A percentile compares a stretch with the other conserved stretches of the same genome.
These are phyloP conservation scores for Coniella lustricola DNA, from an alignment of 2,329 filamentous ascomycete species.

Conservation along the genomic window DNA sequence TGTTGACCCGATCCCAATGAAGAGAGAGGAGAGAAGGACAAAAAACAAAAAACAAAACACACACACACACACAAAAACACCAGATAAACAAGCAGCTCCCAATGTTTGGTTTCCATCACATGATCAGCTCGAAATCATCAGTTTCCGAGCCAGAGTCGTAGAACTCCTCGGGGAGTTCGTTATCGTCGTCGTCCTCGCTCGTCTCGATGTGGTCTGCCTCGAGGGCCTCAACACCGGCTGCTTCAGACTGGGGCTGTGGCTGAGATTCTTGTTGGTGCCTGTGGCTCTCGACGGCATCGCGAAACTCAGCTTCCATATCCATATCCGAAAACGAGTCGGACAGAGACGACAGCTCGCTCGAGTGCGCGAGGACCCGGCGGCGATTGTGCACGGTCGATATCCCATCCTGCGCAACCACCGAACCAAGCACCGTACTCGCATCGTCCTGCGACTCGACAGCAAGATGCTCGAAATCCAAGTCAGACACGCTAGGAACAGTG, in stretches of 20 bases:
- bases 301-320: slow-evolving; percentile 24
- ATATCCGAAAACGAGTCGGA: slow-evolving; percentile 31
- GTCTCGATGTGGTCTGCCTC: slow-evolving; percentile 10
- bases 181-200: background rate
- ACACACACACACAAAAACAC: no score
- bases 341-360: slow-evolving; percentile 22
- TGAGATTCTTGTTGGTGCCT: slow-evolving; percentile 18
- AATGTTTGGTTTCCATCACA: no score
- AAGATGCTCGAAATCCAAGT: slow-evolving; percentile 27
- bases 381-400: slow-evolving; percentile 29
- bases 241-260: slow-evolving; percentile 17
- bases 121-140: slow-evolving; percentile 13
- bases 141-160: slow-evolving; percentile 6
- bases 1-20: no score
- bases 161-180: slow-evolving; percentile 2
- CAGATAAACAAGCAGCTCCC: no score
- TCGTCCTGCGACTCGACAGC: slow-evolving; percentile 24
- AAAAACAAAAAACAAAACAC: no score
- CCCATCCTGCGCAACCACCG: slow-evolving; percentile 33
- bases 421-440: slow-evolving; percentile 27
- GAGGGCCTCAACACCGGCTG: background rate
- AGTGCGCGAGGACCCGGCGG: slow-evolving; percentile 27
- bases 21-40: no score
- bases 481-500: slow-evolving; percentile 25
- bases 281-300: slow-evolving; percentile 23